Evolutionary conservation across 2,329 filamentous ascomycete species (phyloP).

Genomic region (Elsinoe arachidis): DNA sequence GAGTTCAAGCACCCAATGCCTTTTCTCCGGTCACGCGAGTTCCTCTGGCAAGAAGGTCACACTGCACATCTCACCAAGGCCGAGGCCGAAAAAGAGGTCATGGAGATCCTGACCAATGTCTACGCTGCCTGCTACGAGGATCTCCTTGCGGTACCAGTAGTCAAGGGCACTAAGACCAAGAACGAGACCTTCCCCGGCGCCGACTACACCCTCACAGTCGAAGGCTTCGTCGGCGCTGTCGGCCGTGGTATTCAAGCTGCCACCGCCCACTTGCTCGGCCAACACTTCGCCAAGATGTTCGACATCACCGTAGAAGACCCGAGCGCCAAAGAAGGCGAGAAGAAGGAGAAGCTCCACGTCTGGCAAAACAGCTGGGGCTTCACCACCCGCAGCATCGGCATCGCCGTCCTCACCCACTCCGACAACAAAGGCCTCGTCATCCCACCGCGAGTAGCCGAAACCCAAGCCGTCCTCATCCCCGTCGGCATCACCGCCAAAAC

Average conservation of each 20-base stretch:
- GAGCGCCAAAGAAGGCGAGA: slow-evolving; percentile 56
- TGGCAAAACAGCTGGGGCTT: slow-evolving; percentile 99
- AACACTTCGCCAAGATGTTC: slow-evolving; percentile 99
- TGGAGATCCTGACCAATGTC: slow-evolving; percentile 76
- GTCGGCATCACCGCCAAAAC: slow-evolving; percentile 89
- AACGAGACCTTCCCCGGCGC: slow-evolving; percentile 98
- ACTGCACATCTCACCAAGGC: slow-evolving; percentile 82
- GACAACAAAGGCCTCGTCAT: slow-evolving; percentile 93
- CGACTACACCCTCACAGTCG: slow-evolving; percentile 91
- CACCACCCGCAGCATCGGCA: slow-evolving; percentile 91
- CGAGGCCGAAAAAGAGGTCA: slow-evolving; percentile 72
- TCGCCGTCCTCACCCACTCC: slow-evolving; percentile 97
- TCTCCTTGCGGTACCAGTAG: slow-evolving; percentile 86
- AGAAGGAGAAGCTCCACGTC: slow-evolving; percentile 72
- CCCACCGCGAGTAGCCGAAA: slow-evolving; percentile 79
- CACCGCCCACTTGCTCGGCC: slow-evolving; percentile 87
- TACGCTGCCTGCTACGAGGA: slow-evolving; percentile 91
- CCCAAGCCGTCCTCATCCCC: slow-evolving; percentile 79
- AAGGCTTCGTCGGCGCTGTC: slow-evolving; percentile 93
- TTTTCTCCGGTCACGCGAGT: slow-evolving; percentile 88
- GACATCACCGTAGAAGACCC: slow-evolving; percentile 96
- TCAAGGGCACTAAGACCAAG: slow-evolving; percentile 89
- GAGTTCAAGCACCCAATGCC: slow-evolving; percentile 86
- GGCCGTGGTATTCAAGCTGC: slow-evolving; percentile 94
- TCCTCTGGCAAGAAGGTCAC: slow-evolving; percentile 97